These are phyloP conservation scores for Mortierella sp. DNA, from an alignment of 371 early-diverging fungal genomes.

Conservation along the genomic window DNA sequence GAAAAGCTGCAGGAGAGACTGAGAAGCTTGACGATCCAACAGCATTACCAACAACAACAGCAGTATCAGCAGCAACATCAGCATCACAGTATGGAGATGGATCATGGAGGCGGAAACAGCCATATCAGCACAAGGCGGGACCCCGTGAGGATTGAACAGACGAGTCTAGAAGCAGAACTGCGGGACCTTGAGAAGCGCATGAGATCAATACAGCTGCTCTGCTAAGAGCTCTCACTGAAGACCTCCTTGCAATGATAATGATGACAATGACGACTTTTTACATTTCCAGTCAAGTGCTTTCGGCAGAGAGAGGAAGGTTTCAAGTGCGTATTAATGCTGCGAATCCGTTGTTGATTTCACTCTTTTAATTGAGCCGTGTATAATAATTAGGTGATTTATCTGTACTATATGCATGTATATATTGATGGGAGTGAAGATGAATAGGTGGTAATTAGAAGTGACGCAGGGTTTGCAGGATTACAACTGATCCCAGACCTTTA, in stretches of 20 bases:
- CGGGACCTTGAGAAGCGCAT: slow-evolving; percentile 42
- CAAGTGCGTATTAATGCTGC: too few relatives aligned
- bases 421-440: background rate
- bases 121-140: slow-evolving; percentile 4
- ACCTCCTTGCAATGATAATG: too few relatives aligned
- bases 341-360: too few relatives aligned
- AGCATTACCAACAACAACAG: slow-evolving; percentile 27
- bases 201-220: slow-evolving; percentile 39
- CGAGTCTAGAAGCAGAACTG: slow-evolving; percentile 32
- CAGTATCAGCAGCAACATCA: slow-evolving; percentile 5
- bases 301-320: too few relatives aligned
- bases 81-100: slow-evolving; percentile 6
- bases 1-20: slow-evolving; percentile 32
- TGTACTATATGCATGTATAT: too few relatives aligned
- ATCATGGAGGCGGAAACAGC: background rate
- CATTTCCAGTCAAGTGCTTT: too few relatives aligned
- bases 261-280: too few relatives aligned
- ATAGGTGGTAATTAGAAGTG: background rate
- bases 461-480: background rate
- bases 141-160: slow-evolving; percentile 37
- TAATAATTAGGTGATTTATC: too few relatives aligned
- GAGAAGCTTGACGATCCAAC: slow-evolving; percentile 32
- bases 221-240: too few relatives aligned
- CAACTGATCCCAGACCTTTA: too few relatives aligned
- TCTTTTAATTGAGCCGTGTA: too few relatives aligned